A percentile compares a stretch with the other conserved stretches of the same genome.
phyloP scores from a whole-genome alignment of 2,329 filamentous ascomycete genomes.

The Aspergillus tanneri region DNA sequence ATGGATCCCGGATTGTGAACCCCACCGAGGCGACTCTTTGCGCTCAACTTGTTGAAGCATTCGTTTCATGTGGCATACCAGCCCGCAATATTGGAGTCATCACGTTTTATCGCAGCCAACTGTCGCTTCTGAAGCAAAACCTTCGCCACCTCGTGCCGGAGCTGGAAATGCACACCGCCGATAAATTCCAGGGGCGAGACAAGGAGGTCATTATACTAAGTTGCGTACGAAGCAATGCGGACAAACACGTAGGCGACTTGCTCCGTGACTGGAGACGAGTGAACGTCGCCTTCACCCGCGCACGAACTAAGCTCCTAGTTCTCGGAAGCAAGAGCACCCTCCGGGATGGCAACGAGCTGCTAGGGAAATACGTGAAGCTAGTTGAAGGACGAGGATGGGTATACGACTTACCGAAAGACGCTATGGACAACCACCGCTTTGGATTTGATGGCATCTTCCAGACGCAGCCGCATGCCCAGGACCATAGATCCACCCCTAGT shows the following conservation, averaged over 20 bases:
- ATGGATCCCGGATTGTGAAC: constrained; percentile 86
- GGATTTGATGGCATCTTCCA: constrained; percentile 44
- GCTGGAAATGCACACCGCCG: constrained; percentile 94
- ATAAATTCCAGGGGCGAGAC: constrained; percentile 94
- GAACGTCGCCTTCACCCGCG: constrained; percentile 92
- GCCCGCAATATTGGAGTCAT: constrained; percentile 84
- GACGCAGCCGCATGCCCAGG: constrained; percentile 25
- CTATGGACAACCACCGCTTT: constrained; percentile 67
- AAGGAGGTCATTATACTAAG: constrained; percentile 89
- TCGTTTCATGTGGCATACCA: constrained; percentile 73
- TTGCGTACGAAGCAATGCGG: constrained; percentile 83
- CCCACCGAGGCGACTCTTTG: constrained; percentile 75
- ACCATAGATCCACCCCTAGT: constrained; percentile 26
- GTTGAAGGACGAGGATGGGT: constrained; percentile 80
- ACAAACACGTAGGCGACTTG: constrained; percentile 80
- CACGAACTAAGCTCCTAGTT: constrained; percentile 86
- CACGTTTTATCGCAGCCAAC: constrained; percentile 92
- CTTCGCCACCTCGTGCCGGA: constrained; percentile 60
- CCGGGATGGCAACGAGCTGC: constrained; percentile 65
- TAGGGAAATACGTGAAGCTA: constrained; percentile 71
- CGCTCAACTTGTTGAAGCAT: constrained; percentile 73
- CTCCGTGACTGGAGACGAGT: constrained; percentile 89
- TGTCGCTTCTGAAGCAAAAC: constrained; percentile 74
- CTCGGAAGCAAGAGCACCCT: constrained; percentile 80
- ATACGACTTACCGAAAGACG: constrained; percentile 66